Percentiles rank a stretch among this genome's conserved stretches.
Conservation (phyloP, 257 asterid genomes). For the Solanum paucissectum region DNA sequence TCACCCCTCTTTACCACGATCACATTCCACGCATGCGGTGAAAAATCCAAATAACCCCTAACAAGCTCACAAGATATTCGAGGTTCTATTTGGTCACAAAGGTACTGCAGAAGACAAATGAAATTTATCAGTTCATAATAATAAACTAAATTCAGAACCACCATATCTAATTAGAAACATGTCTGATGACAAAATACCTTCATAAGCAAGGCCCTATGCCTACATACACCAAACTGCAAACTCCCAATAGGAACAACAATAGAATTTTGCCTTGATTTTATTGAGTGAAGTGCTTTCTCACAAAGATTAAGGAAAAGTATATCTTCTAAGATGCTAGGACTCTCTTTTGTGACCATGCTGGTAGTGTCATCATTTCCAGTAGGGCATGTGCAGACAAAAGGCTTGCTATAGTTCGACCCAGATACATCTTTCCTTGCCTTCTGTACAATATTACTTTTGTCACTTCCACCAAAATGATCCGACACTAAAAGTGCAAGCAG, state of each 20-base stretch:
- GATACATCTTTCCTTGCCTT: conserved; percentile 66
- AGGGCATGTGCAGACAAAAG: conserved; percentile 84
- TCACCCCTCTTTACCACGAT: conserved; percentile 52
- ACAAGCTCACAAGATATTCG: conserved; percentile 88
- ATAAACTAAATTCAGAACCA: not conserved
- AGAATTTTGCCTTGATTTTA: conserved; percentile 56
- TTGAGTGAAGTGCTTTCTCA: conserved; percentile 56
- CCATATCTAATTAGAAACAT: not conserved
- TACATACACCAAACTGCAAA: conserved; percentile 83
- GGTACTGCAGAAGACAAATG: conserved; percentile 39
- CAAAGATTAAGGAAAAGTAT: conserved; percentile 47
- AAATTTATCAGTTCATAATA: conserved; percentile 11
- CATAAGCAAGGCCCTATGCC: conserved; percentile 94
- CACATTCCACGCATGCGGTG: conserved; percentile 99
- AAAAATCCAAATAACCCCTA: conserved; percentile 88
- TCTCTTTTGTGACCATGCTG: conserved; percentile 17
- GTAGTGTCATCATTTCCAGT: conserved; percentile 35
- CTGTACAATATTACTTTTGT: conserved; percentile 46
- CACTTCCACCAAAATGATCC: conserved; percentile 97
- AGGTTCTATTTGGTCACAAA: conserved; percentile 89
- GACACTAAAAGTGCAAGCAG: conserved; percentile 92
- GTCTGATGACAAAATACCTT: conserved; percentile 39
- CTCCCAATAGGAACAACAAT: conserved; percentile 80
- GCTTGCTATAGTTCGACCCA: conserved; percentile 57
- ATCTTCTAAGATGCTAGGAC: conserved; percentile 32